A percentile compares a stretch with the other conserved stretches of the same genome.
Conservation (phyloP, 768 basidiomycete genomes). For the Pleurotus djamor region DNA sequence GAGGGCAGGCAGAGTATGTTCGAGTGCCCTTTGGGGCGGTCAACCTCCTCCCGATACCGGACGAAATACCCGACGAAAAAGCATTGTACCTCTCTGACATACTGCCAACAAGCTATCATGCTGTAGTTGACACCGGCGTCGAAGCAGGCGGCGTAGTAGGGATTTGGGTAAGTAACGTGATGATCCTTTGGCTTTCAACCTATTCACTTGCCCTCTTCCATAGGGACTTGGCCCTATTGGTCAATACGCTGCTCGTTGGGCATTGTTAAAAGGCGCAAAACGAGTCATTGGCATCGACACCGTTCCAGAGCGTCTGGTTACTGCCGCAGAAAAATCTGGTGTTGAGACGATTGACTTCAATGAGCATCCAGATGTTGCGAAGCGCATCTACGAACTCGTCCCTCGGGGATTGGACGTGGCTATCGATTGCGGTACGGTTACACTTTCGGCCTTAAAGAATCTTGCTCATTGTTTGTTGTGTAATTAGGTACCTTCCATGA, state of each 20-base stretch:
- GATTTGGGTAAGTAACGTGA: slow-evolving; percentile 51
- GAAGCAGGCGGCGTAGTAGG: slow-evolving; percentile 68
- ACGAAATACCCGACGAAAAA: slow-evolving; percentile 60
- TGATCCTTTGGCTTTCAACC: not conserved
- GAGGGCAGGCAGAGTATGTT: slow-evolving; percentile 75
- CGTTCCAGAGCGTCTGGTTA: slow-evolving; percentile 41
- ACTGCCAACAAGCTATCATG: slow-evolving; percentile 72
- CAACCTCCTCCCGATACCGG: slow-evolving; percentile 70
- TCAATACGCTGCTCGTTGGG: slow-evolving; percentile 57
- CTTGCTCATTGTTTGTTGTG: too few relatives aligned
- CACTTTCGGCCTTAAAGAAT: too few relatives aligned
- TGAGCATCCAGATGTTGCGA: slow-evolving; percentile 44
- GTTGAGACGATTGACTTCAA: slow-evolving; percentile 63
- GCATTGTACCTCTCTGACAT: slow-evolving; percentile 59
- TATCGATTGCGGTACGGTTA: slow-evolving; percentile 50
- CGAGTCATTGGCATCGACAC: slow-evolving; percentile 73
- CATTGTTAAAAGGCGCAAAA: slow-evolving; percentile 63
- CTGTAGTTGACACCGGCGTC: slow-evolving; percentile 73
- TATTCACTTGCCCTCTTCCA: not conserved
- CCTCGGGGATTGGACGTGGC: slow-evolving; percentile 66
- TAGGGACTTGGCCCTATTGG: slow-evolving; percentile 71
- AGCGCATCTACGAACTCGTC: slow-evolving; percentile 55
- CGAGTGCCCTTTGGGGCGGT: slow-evolving; percentile 70
- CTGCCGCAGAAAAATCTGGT: slow-evolving; percentile 43
- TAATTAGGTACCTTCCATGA: slow-evolving; percentile 67